These are phyloP conservation scores for Puccinellia tenuiflora DNA, from an alignment of 176 grass and related monocot species.

Conservation along the genomic window DNA sequence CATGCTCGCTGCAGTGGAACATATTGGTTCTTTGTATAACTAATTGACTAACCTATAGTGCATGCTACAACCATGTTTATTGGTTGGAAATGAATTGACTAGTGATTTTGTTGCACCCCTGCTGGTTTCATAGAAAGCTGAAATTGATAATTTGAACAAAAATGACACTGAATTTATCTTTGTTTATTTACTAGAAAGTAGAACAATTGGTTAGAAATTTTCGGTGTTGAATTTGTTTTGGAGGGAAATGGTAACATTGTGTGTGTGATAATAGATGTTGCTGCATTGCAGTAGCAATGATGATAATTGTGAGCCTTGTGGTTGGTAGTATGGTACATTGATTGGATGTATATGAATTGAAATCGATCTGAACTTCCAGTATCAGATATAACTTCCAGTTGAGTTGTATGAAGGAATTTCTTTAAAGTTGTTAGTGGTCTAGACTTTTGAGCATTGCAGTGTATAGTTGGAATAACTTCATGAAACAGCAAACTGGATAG, in stretches of 20 bases:
- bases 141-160: not conserved
- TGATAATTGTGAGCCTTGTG: not conserved
- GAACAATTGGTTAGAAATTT: not conserved
- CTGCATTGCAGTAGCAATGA: not conserved
- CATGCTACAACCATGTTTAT: not conserved
- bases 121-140: not conserved
- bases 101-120: constrained; percentile 2
- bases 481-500: not conserved
- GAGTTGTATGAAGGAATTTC: constrained; percentile 5
- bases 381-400: constrained; percentile 11
- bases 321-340: not conserved
- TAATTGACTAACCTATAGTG: not conserved
- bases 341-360: not conserved
- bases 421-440: not conserved
- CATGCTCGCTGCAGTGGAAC: not conserved
- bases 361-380: not conserved
- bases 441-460: not conserved
- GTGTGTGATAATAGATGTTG: not conserved
- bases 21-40: not conserved
- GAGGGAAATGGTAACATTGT: not conserved
- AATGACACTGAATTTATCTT: not conserved
- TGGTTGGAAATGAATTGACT: not conserved
- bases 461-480: not conserved
- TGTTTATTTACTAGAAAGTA: not conserved
- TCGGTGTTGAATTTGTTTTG: not conserved